Conservation (phyloP, 495 filamentous ascomycete genomes). For the Tuber aestivum region DNA sequence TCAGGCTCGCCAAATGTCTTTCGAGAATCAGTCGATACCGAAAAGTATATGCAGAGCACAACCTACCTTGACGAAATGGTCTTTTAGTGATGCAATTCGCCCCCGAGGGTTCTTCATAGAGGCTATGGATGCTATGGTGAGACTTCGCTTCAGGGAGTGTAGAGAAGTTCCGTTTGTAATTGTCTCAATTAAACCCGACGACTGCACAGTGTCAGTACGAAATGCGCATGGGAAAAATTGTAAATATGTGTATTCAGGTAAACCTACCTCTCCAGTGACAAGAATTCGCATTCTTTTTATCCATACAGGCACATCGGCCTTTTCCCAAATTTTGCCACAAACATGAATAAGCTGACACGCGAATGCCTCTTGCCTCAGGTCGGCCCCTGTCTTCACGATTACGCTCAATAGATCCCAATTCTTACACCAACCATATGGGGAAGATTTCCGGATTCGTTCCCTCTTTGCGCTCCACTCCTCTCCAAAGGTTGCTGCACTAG, state of each 20-base stretch:
- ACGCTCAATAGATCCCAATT: slow-evolving; percentile 76
- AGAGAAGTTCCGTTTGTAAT: slow-evolving; percentile 73
- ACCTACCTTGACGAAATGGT: slow-evolving; percentile 61
- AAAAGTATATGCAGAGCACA: slow-evolving; percentile 3
- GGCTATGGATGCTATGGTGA: slow-evolving; percentile 62
- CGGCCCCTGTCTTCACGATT: slow-evolving; percentile 72
- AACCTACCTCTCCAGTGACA: slow-evolving; percentile 60
- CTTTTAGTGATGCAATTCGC: slow-evolving; percentile 64
- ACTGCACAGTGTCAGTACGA: slow-evolving; percentile 42
- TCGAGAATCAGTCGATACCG: slow-evolving; percentile 15
- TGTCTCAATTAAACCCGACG: slow-evolving; percentile 70
- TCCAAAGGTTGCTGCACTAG: slow-evolving; percentile 72
- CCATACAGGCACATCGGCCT: slow-evolving; percentile 67
- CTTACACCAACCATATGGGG: slow-evolving; percentile 70
- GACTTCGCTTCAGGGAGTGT: slow-evolving; percentile 67
- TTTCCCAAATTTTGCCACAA: slow-evolving; percentile 68
- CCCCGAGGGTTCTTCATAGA: slow-evolving; percentile 60
- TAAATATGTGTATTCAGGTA: slow-evolving; percentile 9
- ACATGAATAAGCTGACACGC: slow-evolving; percentile 70
- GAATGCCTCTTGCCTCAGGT: slow-evolving; percentile 71
- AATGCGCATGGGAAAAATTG: neutral
- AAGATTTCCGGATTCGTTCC: slow-evolving; percentile 67
- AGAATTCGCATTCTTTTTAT: slow-evolving; percentile 73
- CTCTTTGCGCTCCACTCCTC: slow-evolving; percentile 71
- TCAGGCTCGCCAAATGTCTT: slow-evolving; percentile 59